These are phyloP conservation scores for Aspergillus sp. DNA, from an alignment of 2,329 filamentous ascomycete genomes.

Conservation along the genomic window DNA sequence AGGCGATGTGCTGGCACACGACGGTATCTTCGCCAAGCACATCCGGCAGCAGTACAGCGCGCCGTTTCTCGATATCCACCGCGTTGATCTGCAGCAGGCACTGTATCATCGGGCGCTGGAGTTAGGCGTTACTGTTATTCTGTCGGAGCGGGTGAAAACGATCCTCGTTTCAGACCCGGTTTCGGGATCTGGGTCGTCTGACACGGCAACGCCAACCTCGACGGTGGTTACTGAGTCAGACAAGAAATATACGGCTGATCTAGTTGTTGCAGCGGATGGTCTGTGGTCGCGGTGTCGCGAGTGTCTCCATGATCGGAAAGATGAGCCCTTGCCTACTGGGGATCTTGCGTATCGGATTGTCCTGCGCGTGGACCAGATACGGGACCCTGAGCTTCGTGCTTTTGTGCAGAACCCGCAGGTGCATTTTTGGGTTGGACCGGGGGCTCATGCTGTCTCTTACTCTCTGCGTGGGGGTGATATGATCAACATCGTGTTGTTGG, in stretches of 20 bases:
- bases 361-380: constrained; percentile 52
- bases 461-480: constrained; percentile 55
- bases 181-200: background rate
- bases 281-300: constrained; percentile 61
- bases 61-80: constrained; percentile 61
- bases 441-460: constrained; percentile 63
- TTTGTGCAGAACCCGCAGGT: constrained; percentile 55
- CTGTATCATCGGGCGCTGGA: constrained; percentile 53
- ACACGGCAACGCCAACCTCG: constrained; percentile 16
- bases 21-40: constrained; percentile 53
- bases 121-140: constrained; percentile 53
- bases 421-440: constrained; percentile 65
- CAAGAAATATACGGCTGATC: constrained; percentile 48
- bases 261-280: constrained; percentile 65
- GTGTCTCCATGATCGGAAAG: constrained; percentile 46
- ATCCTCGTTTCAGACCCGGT: constrained; percentile 31
- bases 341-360: constrained; percentile 67
- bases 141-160: constrained; percentile 49
- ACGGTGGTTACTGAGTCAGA: constrained; percentile 43
- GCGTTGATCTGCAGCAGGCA: constrained; percentile 60
- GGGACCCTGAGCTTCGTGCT: constrained; percentile 50
- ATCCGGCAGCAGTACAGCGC: constrained; percentile 56
- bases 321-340: constrained; percentile 58
- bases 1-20: constrained; percentile 41
- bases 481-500: constrained; percentile 66